Evolutionary conservation across 768 basidiomycete genomes (phyloP).

Genomic region (Candolleomyces eurysporus): DNA sequence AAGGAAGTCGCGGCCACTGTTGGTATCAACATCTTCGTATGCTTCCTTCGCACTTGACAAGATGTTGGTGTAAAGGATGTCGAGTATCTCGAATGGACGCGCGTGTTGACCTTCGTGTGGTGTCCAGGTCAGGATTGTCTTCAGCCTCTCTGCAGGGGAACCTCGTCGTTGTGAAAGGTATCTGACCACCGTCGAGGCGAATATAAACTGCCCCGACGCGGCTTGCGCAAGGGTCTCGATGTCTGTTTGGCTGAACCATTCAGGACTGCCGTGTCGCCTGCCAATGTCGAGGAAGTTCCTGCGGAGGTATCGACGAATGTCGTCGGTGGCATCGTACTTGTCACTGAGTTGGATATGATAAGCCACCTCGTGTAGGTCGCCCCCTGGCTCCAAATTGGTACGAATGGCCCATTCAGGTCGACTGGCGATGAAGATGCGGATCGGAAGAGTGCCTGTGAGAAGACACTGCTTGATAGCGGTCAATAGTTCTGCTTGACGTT

Average conservation of each 20-base stretch:
- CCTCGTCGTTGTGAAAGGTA: constrained; percentile 15
- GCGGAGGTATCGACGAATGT: constrained; percentile 7
- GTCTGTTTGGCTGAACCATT: constrained; percentile 10
- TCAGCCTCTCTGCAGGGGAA: neutral
- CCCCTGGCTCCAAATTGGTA: neutral
- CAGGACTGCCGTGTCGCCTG: neutral
- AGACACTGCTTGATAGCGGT: neutral
- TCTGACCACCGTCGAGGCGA: constrained; percentile 23
- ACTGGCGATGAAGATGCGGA: constrained; percentile 1
- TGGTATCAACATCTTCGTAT: too few species aligned
- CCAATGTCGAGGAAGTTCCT: constrained; percentile 3
- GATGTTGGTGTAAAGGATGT: constrained; percentile 12
- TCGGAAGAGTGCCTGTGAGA: neutral
- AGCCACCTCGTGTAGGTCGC: neutral
- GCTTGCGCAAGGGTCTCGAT: constrained; percentile 11
- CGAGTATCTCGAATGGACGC: constrained; percentile 11
- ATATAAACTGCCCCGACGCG: constrained; percentile 23
- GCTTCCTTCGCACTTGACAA: neutral
- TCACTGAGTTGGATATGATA: constrained; percentile 1
- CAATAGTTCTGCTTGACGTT: neutral
- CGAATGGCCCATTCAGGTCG: neutral
- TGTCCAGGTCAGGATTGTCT: neutral
- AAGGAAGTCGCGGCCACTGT: too few species aligned
- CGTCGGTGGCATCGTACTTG: neutral
- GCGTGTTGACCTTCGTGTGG: neutral